Conservation (phyloP, 306 rosid species). For the Trichosanthes cucumerina region DNA sequence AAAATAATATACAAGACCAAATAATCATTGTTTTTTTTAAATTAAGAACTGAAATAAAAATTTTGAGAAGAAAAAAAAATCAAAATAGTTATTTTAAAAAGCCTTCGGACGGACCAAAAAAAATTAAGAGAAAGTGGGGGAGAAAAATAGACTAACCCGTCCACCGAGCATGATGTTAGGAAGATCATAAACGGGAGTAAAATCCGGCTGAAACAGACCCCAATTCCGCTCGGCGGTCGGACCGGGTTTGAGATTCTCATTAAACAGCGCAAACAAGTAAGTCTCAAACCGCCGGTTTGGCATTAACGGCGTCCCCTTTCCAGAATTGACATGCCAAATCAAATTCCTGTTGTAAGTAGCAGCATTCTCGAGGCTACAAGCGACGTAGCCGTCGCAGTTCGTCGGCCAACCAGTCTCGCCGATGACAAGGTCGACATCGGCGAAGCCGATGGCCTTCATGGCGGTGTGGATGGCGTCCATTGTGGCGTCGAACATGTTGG, state of each 20-base stretch:
- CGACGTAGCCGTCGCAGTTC: conserved; percentile 59
- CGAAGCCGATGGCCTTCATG: conserved; percentile 47
- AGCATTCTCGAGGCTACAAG: conserved; percentile 50
- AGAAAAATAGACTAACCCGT: conserved; percentile 25
- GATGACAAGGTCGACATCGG: conserved; percentile 37
- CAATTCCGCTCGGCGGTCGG: conserved; percentile 77
- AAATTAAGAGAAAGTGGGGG: background rate
- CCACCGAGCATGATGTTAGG: conserved; percentile 33
- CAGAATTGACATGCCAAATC: conserved; percentile 35
- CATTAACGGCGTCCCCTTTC: conserved; percentile 83
- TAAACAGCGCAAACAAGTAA: conserved; percentile 53
- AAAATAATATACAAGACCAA: too few species aligned
- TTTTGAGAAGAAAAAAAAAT: too few species aligned
- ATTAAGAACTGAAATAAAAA: too few species aligned
- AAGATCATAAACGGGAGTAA: conserved; percentile 56
- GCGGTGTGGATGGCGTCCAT: conserved; percentile 70
- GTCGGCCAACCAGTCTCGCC: conserved; percentile 97
- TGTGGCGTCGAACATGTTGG: conserved; percentile 58
- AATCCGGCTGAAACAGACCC: conserved; percentile 68
- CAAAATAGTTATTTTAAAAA: too few species aligned
- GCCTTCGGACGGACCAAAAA: too few species aligned
- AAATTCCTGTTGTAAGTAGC: conserved; percentile 36
- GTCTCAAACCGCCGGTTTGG: conserved; percentile 67
- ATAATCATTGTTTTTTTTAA: too few species aligned
- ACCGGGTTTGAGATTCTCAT: conserved; percentile 86